Evolutionary conservation across 768 basidiomycete species (phyloP), one percentile per base, ranked within the genome.

Genomic region (Pisolithus marmoratus): DNA sequence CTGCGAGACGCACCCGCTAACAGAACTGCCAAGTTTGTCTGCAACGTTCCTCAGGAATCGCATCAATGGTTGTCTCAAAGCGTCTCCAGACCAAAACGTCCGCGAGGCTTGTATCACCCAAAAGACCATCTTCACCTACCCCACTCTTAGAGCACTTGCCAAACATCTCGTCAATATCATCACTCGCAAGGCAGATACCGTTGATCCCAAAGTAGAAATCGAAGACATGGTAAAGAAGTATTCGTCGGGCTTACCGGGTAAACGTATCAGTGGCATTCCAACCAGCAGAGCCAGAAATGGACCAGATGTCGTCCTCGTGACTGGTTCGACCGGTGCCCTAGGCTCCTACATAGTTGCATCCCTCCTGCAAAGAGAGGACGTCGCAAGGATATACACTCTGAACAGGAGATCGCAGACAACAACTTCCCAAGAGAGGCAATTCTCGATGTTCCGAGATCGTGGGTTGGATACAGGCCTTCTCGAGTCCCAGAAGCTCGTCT

Each of bases 281-380:
- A 41, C 23, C 34, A 12, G 34, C 6, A 20, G 29, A 24, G 31
- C 9, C 31, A 20, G 19, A 17, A 31, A 34, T 34, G 31, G 23
- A 11, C 29, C 9, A 15, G 31, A 37, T 7, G 59, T 64, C 6
- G 64, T 73, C 5, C 63, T 75, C 2, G 54, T 76, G 31, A 76
- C 75, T 4, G 74, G 75, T 12, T 70, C 74, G 1, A 76, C 75
- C 5, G 75, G 74, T 8, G 68, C 66, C 8, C 63, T 76, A 1
- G 74, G 75, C 15, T 68, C 71, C 2, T 66, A 70, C 46, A 46
- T 73, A 14, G 58, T 76, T 27, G 60, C 64, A 0, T 50, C 49
- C 3, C 60, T 74, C 12, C 53, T 72, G 26, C 38, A 57, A 17
- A 54, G 63, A 4, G 38, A 54, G 1, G 31, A 22, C 1, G 63